Evolutionary conservation across 441 rosid species (phyloP).

Genomic region (Gossypium aridum): DNA sequence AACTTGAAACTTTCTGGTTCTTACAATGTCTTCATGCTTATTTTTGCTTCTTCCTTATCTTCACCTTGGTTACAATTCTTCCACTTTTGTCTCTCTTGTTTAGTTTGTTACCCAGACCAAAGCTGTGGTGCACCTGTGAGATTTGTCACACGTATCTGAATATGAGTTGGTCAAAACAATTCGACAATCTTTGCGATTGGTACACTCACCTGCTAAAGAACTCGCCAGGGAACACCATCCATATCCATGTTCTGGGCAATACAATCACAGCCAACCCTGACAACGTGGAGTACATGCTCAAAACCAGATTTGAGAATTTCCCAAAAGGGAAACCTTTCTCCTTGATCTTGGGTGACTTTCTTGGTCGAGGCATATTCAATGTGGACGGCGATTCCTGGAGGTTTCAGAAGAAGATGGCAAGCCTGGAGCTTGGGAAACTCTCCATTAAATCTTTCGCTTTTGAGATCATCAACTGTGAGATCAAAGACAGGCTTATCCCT

Average conservation of each 20-base stretch:
- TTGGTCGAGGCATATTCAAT: slow-evolving; percentile 53
- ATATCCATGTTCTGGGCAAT: slow-evolving; percentile 45
- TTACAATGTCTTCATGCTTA: slow-evolving; percentile 5
- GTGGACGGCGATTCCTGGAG: slow-evolving; percentile 49
- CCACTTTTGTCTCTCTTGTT: background rate
- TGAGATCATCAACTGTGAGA: slow-evolving; percentile 43
- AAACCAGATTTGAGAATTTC: slow-evolving; percentile 44
- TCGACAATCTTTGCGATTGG: slow-evolving; percentile 55
- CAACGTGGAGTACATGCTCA: slow-evolving; percentile 66
- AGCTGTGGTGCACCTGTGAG: slow-evolving; percentile 42
- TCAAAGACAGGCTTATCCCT: slow-evolving; percentile 31
- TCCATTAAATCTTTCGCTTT: slow-evolving; percentile 39
- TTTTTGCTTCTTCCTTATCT: slow-evolving; percentile 10
- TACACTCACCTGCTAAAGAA: slow-evolving; percentile 48
- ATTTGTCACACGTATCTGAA: slow-evolving; percentile 36
- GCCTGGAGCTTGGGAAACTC: slow-evolving; percentile 38
- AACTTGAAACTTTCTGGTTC: slow-evolving; percentile 19
- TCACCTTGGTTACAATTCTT: background rate
- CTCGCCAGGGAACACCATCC: slow-evolving; percentile 50
- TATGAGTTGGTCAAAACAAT: slow-evolving; percentile 29
- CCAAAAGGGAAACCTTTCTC: slow-evolving; percentile 61
- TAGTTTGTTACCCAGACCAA: slow-evolving; percentile 11
- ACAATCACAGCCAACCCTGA: slow-evolving; percentile 54
- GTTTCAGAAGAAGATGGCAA: slow-evolving; percentile 48
- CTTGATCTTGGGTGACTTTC: slow-evolving; percentile 42